A percentile compares a stretch with the other conserved stretches of the same genome.
phyloP scores from a whole-genome alignment of 163 green algal genomes.

The Chlamydomonas reinhardtii region DNA sequence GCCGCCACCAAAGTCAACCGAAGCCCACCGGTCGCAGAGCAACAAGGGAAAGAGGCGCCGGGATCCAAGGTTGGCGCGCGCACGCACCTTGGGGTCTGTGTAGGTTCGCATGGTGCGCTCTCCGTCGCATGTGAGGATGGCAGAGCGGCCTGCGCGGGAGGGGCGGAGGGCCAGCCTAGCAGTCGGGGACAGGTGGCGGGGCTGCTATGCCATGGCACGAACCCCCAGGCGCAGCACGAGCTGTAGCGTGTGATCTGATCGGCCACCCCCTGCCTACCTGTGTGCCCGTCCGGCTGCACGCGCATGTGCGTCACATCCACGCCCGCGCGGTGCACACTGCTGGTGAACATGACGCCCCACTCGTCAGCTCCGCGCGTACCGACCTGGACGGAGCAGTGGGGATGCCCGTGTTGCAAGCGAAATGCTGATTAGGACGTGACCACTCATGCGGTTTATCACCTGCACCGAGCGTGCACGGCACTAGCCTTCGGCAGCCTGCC shows the following conservation, averaged over 20 bases:
- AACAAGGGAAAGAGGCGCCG: no score
- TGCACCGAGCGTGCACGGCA: no score
- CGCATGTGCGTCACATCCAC: conserved; percentile 65
- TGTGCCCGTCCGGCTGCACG: conserved; percentile 36
- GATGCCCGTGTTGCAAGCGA: no score
- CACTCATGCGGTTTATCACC: no score
- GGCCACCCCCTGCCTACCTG: conserved; percentile 25
- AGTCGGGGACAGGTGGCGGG: neutral
- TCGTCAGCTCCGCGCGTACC: conserved; percentile 75
- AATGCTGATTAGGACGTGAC: no score
- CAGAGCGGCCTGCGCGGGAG: conserved; percentile 59
- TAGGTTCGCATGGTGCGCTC: conserved; percentile 82
- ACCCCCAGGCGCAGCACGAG: no score
- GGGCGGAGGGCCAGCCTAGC: neutral
- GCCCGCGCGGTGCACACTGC: conserved; percentile 62
- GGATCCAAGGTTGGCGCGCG: no score
- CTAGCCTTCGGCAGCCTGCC: no score
- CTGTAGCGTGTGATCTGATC: no score
- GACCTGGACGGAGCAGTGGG: conserved; percentile 43
- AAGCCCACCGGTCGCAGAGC: no score
- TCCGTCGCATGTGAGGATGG: conserved; percentile 67
- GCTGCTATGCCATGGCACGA: no score
- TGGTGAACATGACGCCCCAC: conserved; percentile 74
- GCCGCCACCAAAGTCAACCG: no score
- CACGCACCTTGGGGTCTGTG: conserved; percentile 50